These are phyloP conservation scores for Fusarium paranaense DNA, from an alignment of 2,329 filamentous ascomycete species.

Conservation along the genomic window DNA sequence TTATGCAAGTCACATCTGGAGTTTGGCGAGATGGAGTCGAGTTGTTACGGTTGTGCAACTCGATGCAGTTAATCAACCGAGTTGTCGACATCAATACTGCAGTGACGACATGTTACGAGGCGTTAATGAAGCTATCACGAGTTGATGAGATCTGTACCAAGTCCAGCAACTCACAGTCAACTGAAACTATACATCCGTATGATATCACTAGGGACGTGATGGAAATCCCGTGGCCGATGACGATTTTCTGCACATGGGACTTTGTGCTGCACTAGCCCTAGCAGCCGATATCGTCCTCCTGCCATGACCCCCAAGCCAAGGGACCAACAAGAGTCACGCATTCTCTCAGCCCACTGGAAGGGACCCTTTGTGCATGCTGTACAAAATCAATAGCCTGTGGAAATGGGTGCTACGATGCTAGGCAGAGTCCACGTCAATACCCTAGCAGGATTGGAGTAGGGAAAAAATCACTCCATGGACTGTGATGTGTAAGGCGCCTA, in stretches of 20 bases:
- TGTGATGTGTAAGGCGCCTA: conserved; percentile 36
- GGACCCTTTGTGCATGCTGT: conserved; percentile 31
- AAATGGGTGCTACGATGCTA: conserved; percentile 10
- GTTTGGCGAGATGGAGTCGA: background rate
- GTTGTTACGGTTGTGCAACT: background rate
- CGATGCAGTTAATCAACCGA: background rate
- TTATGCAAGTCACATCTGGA: background rate
- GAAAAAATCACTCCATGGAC: conserved; percentile 10
- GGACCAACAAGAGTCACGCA: background rate
- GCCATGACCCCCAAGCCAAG: background rate
- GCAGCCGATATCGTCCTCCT: conserved; percentile 4
- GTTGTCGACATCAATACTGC: background rate
- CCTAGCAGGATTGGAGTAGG: background rate
- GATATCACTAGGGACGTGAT: background rate
- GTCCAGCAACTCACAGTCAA: background rate
- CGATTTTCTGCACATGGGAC: background rate
- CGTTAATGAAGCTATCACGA: background rate
- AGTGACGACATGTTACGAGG: background rate
- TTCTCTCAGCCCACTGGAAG: background rate
- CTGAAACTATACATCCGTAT: background rate
- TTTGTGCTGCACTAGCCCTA: background rate
- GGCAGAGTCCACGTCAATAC: conserved; percentile 7
- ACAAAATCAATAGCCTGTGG: conserved; percentile 22
- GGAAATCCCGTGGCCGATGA: background rate
- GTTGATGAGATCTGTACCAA: background rate